Conservation (phyloP, 108 stramenopile species). For the Conticribra guillardii region DNA sequence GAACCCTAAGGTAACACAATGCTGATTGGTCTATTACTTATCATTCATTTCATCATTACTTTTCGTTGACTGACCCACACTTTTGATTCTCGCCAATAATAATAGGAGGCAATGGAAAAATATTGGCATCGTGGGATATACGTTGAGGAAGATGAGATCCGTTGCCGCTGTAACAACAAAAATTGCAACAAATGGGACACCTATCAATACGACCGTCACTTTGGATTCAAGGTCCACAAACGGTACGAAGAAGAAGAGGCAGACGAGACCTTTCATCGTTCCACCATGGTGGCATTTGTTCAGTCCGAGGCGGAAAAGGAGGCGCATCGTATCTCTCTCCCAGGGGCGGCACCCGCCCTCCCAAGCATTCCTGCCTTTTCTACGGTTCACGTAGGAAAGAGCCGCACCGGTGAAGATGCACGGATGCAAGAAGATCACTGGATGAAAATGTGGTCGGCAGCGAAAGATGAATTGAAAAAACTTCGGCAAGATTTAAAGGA, state of each 20-base stretch:
- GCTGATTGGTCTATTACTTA: too few species aligned
- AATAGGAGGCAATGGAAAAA: neutral
- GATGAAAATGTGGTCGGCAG: constrained; percentile 26
- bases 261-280: constrained; percentile 7
- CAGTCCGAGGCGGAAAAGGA: constrained; percentile 25
- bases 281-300: constrained; percentile 6
- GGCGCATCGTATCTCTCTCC: neutral
- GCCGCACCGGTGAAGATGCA: constrained; percentile 15
- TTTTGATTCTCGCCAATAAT: neutral
- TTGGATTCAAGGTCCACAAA: constrained; percentile 28
- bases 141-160: constrained; percentile 1
- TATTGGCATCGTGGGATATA: constrained; percentile 14
- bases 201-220: constrained; percentile 33
- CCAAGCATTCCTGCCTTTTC: neutral
- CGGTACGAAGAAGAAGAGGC: constrained; percentile 23
- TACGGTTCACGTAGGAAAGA: constrained; percentile 7
- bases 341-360: neutral
- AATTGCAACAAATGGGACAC: constrained; percentile 30
- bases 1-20: neutral
- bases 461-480: constrained; percentile 12
- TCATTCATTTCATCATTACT: neutral
- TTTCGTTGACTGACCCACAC: neutral
- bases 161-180: constrained; percentile 38
- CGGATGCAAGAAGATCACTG: constrained; percentile 23
- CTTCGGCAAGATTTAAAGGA: constrained; percentile 15